Evolutionary conservation across 345 rosid species (phyloP), one percentile per base, ranked within the genome.

Genomic region (Anastatica hierochuntica): DNA sequence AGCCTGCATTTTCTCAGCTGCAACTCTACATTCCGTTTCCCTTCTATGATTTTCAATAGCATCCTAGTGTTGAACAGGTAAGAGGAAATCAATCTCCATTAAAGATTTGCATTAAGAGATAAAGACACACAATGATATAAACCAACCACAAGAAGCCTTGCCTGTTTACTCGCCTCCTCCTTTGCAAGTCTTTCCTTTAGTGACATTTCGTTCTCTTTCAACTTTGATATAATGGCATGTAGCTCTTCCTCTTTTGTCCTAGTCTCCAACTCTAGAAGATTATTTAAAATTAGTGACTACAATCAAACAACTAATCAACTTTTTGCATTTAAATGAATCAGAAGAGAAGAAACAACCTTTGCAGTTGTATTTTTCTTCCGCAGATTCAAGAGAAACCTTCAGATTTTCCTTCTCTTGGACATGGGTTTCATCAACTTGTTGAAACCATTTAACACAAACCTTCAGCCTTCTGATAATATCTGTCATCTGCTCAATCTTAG

Each of bases 391-490:
- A 35, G 75, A 76, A 69, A 16, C 69, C 20, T 24, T 70, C 56
- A 92, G 81, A 66, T 63, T 72, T 15, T 74, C 84, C 64, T 78
- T 78, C 62, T 81, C 92, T 1, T 70, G 70, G 4, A 71, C 50
- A 67, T 83, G 83, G 9, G 59, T 75, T 62, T 82, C 82, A 10
- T 77, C 90, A 27, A 66, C 76, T 65, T 73, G 78, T 56, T 77
- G 84, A 34, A 74, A 77, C 98, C 97, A 88, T 56, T 63, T 81
- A 19, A 92, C 70, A 38, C 98, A 88, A 55, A 74, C 64, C 77
- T 80, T 92, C 38, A 88, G 81, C 71, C 67, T 83, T 64, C 70
- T 76, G 52, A 69, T 88, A 16, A 76, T 74, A n/a, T 79, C 94
- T 2, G 38, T 64, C 60, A 77, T 26, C 8, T 77, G 58, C 53